Base-by-base conservation (phyloP, 345 rosid genomes). In the Rubroshorea leprosula region DNA sequence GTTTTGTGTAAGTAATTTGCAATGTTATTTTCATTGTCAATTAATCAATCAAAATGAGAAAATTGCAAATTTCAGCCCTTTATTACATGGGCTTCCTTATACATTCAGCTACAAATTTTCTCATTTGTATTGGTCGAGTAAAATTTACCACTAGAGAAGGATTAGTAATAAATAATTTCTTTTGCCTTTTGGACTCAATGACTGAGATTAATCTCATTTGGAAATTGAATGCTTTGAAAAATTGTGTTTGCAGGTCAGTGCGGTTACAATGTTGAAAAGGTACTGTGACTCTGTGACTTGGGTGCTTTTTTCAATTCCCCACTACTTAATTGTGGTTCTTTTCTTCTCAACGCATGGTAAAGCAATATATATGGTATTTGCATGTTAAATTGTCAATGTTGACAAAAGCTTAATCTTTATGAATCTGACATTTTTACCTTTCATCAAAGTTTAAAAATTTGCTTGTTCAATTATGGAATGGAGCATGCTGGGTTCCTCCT, bases 181-280 rank as follows among this genome's bases (percentile, higher is more conserved):
- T 35, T 1, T 8, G 41, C 5, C 12, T 35, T 35, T 6, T 8
- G 12, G 9, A 35, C 11, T 35, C 8, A 27, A 6, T 35, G 41
- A 35, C 35, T 29, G 35, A 29, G 4, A 29, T 9, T 51, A 8
- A 29, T 16, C 21, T 58, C 20, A 20, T 52, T 23, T 60, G 7
- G 21, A 43, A 10, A 31, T 63, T 55, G 43, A 25, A 24, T 64
- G 55, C 65, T 50, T 35, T 67, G 21, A 57, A 23, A 46, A 12
- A 50, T 65, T 49, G 57, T 25, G 27, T 73, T 78, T 78, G 72
- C 81, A 92, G 98, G 93, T 74, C 87, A 84, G 64, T 92, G 89
- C 60, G 83, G 89, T 6, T 78, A 86, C 67, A 65, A 84, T 71
- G 75, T 84, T 53, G 85, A 79, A 45, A 84, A 77, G 98, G 98